Conservation (phyloP, 2,329 filamentous ascomycete genomes). For the Apiospora phragmitis region DNA sequence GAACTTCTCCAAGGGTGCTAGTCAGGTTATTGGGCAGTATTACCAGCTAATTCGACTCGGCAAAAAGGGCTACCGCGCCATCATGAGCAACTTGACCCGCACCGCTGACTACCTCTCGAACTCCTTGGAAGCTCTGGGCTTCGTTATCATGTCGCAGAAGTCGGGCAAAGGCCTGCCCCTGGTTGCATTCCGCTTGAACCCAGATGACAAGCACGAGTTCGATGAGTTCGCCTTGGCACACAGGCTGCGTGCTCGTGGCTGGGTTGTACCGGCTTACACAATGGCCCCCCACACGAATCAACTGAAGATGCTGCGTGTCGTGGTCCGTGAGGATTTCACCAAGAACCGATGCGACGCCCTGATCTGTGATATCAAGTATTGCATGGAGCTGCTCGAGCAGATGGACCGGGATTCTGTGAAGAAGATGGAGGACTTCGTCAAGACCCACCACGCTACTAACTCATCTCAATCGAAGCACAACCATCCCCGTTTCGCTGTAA, state of each 20-base stretch:
- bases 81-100: constrained; percentile 91
- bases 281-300: constrained; percentile 87
- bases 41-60: constrained; percentile 95
- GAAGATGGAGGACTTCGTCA: constrained; percentile 67
- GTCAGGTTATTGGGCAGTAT: constrained; percentile 94
- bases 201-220: constrained; percentile 59
- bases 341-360: constrained; percentile 79
- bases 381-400: constrained; percentile 67
- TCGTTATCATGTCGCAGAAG: constrained; percentile 84
- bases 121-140: constrained; percentile 72
- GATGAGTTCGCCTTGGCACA: constrained; percentile 82
- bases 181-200: constrained; percentile 80
- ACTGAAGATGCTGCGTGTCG: constrained; percentile 89
- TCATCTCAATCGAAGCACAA: constrained; percentile 55
- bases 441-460: constrained; percentile 50
- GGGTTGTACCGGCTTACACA: constrained; percentile 95
- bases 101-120: constrained; percentile 84
- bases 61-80: constrained; percentile 85
- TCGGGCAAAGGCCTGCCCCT: constrained; percentile 80
- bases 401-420: constrained; percentile 74
- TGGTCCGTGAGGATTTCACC: constrained; percentile 90
- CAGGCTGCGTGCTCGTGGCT: constrained; percentile 81
- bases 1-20: constrained; percentile 95
- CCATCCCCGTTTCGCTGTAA: constrained; percentile 50
- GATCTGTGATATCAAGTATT: constrained; percentile 76